These are phyloP conservation scores for Pezicula rhizophila DNA, from an alignment of 2,329 filamentous ascomycete genomes.

Conservation along the genomic window DNA sequence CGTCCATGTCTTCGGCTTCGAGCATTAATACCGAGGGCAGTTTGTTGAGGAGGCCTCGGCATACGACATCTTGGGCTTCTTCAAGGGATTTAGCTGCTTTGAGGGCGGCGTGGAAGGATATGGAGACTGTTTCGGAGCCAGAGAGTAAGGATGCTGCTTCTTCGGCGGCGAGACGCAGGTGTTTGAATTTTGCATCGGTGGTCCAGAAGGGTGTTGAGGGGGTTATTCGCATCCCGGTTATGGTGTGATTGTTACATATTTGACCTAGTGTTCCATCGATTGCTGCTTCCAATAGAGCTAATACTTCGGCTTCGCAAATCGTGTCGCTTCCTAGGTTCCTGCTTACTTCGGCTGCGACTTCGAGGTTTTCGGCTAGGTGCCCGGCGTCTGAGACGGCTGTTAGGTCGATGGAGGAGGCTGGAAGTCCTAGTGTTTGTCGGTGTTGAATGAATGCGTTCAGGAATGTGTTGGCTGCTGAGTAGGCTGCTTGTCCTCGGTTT, in stretches of 20 bases:
- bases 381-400: slow-evolving; percentile 24
- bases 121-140: slow-evolving; percentile 15
- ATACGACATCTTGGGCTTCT: slow-evolving; percentile 40
- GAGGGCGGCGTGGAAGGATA: slow-evolving; percentile 39
- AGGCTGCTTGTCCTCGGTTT: slow-evolving; percentile 31
- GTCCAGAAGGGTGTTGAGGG: slow-evolving; percentile 45
- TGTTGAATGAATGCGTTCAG: slow-evolving; percentile 30
- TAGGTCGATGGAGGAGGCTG: slow-evolving; percentile 26
- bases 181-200: slow-evolving; percentile 47
- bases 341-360: slow-evolving; percentile 19
- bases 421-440: slow-evolving; percentile 20
- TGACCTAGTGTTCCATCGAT: slow-evolving; percentile 38
- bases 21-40: slow-evolving; percentile 44
- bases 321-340: slow-evolving; percentile 31
- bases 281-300: slow-evolving; percentile 46
- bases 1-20: slow-evolving; percentile 42
- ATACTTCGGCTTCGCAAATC: slow-evolving; percentile 47
- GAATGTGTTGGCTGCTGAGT: slow-evolving; percentile 34
- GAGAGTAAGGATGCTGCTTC: slow-evolving; percentile 28
- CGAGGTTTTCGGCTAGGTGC: slow-evolving; percentile 20
- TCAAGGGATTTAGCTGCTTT: slow-evolving; percentile 36
- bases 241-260: slow-evolving; percentile 42
- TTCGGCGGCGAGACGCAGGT: slow-evolving; percentile 32
- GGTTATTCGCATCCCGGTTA: slow-evolving; percentile 48
- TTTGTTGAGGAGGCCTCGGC: slow-evolving; percentile 40